A percentile compares a stretch with the other conserved stretches of the same genome.
These are phyloP conservation scores for Tephrocybe sp. DNA, from an alignment of 768 basidiomycete species.

Conservation along the genomic window DNA sequence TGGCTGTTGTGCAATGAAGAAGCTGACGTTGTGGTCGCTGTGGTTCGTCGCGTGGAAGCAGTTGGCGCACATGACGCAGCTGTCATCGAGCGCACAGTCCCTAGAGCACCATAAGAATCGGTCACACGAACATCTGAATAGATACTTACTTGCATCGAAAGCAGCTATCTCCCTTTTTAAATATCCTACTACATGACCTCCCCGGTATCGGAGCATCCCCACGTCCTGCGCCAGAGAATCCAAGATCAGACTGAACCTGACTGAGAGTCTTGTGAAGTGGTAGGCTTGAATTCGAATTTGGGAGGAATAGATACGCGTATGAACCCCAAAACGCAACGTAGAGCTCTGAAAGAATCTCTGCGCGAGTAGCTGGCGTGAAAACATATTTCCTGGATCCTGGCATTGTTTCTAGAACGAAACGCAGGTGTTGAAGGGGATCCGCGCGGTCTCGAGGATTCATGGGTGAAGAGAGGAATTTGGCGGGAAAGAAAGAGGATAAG, in stretches of 20 bases:
- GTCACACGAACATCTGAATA: not conserved
- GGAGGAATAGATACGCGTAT: slow-evolving; percentile 70
- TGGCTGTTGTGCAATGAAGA: slow-evolving; percentile 89
- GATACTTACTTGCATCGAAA: slow-evolving; percentile 87
- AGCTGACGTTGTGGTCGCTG: slow-evolving; percentile 84
- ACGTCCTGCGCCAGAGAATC: slow-evolving; percentile 56
- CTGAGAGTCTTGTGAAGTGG: slow-evolving; percentile 64
- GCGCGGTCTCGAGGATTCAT: slow-evolving; percentile 55
- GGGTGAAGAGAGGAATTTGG: slow-evolving; percentile 48
- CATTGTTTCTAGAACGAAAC: slow-evolving; percentile 78
- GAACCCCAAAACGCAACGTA: slow-evolving; percentile 83
- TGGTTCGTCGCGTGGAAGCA: slow-evolving; percentile 93
- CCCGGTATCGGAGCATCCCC: slow-evolving; percentile 63
- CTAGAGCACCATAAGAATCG: slow-evolving; percentile 36
- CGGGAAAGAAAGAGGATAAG: slow-evolving; percentile 34
- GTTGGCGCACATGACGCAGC: slow-evolving; percentile 83
- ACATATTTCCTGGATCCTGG: slow-evolving; percentile 75
- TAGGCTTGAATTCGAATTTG: slow-evolving; percentile 57
- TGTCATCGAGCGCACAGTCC: slow-evolving; percentile 88
- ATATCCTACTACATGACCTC: slow-evolving; percentile 78
- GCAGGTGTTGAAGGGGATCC: slow-evolving; percentile 69
- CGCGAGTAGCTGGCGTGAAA: slow-evolving; percentile 70
- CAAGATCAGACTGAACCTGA: slow-evolving; percentile 62
- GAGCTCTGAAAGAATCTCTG: slow-evolving; percentile 78
- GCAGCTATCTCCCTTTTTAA: slow-evolving; percentile 88